These are phyloP conservation scores for Aspergillus candidus DNA, from an alignment of 2,329 filamentous ascomycete species.

Conservation along the genomic window DNA sequence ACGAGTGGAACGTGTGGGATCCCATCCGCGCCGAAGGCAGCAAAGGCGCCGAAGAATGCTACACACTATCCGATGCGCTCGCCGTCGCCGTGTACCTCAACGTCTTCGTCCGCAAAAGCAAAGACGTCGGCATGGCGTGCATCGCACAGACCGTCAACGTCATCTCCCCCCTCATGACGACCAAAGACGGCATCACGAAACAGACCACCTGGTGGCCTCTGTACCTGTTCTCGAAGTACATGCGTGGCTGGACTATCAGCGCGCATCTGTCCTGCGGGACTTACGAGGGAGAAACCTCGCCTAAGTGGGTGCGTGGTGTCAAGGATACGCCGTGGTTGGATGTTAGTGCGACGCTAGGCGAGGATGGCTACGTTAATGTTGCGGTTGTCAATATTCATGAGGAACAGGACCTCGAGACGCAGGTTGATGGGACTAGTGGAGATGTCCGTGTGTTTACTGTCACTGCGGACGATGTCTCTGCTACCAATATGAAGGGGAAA, in stretches of 20 bases:
- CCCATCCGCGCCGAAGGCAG: constrained; percentile 64
- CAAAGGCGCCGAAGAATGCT: constrained; percentile 64
- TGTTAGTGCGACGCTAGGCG: constrained; percentile 37
- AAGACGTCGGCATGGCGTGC: constrained; percentile 69
- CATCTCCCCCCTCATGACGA: constrained; percentile 71
- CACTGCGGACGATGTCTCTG: constrained; percentile 50
- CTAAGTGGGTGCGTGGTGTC: constrained; percentile 35
- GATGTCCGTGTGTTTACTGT: constrained; percentile 59
- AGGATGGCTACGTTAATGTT: constrained; percentile 57
- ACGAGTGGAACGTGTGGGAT: constrained; percentile 84
- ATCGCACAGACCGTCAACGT: constrained; percentile 75
- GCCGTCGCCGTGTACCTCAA: constrained; percentile 72
- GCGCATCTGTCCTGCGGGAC: constrained; percentile 57
- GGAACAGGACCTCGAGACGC: constrained; percentile 52
- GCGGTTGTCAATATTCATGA: constrained; percentile 69
- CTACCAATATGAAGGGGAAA: constrained; percentile 57
- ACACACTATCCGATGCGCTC: constrained; percentile 68
- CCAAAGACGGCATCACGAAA: constrained; percentile 55
- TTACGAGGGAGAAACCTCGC: constrained; percentile 55
- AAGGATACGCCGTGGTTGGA: constrained; percentile 60
- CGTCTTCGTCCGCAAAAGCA: constrained; percentile 66
- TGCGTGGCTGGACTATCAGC: constrained; percentile 66
- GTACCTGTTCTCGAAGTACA: constrained; percentile 62
- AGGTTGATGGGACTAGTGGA: constrained; percentile 51
- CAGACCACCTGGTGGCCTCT: constrained; percentile 73